Conservation (phyloP, 1,139 yeast genomes). For the Magnusiomyces paraingens region DNA sequence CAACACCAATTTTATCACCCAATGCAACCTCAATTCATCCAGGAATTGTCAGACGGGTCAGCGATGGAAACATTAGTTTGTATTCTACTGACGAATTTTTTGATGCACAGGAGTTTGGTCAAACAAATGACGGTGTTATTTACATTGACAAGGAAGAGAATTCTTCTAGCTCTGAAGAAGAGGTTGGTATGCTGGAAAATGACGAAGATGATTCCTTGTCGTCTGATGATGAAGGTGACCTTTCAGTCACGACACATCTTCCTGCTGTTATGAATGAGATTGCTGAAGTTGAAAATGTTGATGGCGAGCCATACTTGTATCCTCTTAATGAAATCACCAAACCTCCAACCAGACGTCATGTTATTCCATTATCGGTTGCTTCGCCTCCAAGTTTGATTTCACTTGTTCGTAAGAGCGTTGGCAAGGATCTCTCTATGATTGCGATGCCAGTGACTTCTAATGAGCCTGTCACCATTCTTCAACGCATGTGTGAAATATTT, state of each 20-base stretch:
- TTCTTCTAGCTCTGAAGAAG: constrained; percentile 26
- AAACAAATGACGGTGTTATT: constrained; percentile 28
- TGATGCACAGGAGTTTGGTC: constrained; percentile 54
- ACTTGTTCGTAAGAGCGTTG: constrained; percentile 80
- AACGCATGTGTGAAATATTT: constrained; percentile 68
- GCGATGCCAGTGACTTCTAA: constrained; percentile 94
- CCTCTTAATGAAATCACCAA: constrained; percentile 51
- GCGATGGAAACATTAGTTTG: constrained; percentile 17
- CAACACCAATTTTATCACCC: not conserved
- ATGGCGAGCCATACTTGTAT: constrained; percentile 35
- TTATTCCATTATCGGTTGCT: constrained; percentile 53
- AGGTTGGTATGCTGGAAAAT: constrained; percentile 20
- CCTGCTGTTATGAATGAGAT: constrained; percentile 16
- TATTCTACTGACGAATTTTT: constrained; percentile 49
- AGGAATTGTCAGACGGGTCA: not conserved
- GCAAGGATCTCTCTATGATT: constrained; percentile 78
- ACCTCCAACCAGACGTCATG: constrained; percentile 49
- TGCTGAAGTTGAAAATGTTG: constrained; percentile 23
- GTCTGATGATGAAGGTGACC: constrained; percentile 24
- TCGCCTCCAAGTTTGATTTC: constrained; percentile 79
- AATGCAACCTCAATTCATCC: too few relatives aligned
- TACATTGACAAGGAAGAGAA: constrained; percentile 27
- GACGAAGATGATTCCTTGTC: constrained; percentile 17
- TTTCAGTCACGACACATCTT: constrained; percentile 16
- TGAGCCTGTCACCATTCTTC: constrained; percentile 82